Evolutionary conservation across 148 eudicot species (phyloP).

Genomic region (Rhododendron kiyosumense): DNA sequence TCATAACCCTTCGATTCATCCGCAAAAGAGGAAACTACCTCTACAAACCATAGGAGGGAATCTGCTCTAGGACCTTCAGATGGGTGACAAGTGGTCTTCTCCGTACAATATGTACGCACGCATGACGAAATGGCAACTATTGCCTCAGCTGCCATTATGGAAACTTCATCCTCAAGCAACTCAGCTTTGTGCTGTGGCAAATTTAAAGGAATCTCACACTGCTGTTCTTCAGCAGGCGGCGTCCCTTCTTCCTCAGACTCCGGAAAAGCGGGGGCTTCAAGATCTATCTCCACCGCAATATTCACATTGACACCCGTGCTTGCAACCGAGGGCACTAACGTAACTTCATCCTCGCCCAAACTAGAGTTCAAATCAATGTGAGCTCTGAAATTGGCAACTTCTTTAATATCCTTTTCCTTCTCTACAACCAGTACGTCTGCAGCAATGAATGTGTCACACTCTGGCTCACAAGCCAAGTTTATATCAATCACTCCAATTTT

Average conservation of each 20-base stretch:
- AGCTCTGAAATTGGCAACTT: conserved; percentile 26
- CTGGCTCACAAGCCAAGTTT: conserved; percentile 44
- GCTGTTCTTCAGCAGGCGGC: conserved; percentile 21
- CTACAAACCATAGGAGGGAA: conserved; percentile 53
- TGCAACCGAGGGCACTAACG: conserved; percentile 26
- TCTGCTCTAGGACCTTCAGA: conserved; percentile 35
- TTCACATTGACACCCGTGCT: conserved; percentile 28
- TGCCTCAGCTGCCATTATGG: conserved; percentile 57
- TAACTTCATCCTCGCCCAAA: conserved; percentile 50
- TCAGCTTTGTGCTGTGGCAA: conserved; percentile 11
- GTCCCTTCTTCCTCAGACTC: conserved; percentile 33
- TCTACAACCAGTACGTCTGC: conserved; percentile 26
- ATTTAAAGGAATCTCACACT: conserved; percentile 8
- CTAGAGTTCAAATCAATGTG: conserved; percentile 72
- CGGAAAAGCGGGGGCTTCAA: conserved; percentile 36
- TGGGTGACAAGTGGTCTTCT: conserved; percentile 3
- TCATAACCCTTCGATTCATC: conserved; percentile 16
- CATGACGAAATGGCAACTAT: conserved; percentile 58
- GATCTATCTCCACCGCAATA: conserved; percentile 35
- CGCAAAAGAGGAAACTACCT: conserved; percentile 31
- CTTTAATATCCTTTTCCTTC: conserved; percentile 25
- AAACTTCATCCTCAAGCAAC: conserved; percentile 17
- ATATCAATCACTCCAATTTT: conserved; percentile 48
- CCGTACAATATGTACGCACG: conserved; percentile 11
- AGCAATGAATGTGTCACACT: conserved; percentile 12